Evolutionary conservation across 345 rosid species (phyloP).

Genomic region (Syzygium oleosum): DNA sequence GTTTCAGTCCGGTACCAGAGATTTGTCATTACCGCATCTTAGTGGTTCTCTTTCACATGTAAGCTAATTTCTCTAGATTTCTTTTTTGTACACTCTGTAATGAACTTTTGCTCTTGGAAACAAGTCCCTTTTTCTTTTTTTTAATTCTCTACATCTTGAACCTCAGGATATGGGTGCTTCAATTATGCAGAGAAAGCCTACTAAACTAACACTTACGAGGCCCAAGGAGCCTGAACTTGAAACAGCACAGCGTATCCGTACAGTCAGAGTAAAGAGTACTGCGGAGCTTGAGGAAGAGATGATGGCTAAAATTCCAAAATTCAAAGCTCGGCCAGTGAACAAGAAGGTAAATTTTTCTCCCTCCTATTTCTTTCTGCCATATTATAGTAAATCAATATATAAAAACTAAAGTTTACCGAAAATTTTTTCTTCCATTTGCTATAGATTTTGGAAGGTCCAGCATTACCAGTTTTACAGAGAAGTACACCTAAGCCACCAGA

Average conservation of each 20-base stretch:
- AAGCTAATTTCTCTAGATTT: background rate
- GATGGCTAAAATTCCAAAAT: conserved; percentile 94
- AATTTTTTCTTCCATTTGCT: background rate
- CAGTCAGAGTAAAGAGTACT: conserved; percentile 72
- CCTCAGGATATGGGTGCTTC: background rate
- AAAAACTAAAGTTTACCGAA: background rate
- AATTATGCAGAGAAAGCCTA: conserved; percentile 35
- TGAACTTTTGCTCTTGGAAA: background rate
- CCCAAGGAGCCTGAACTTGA: conserved; percentile 93
- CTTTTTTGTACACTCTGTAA: background rate
- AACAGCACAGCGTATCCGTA: conserved; percentile 81
- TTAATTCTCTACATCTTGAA: background rate
- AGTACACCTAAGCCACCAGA: conserved; percentile 72
- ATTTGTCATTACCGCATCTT: conserved; percentile 41
- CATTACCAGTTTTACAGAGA: conserved; percentile 51
- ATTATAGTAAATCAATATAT: background rate
- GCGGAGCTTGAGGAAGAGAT: conserved; percentile 97
- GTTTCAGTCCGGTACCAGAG: conserved; percentile 84
- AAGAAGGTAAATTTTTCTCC: conserved; percentile 52
- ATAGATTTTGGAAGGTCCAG: conserved; percentile 76
- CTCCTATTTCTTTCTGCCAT: background rate
- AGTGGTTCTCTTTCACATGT: conserved; percentile 34
- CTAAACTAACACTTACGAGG: conserved; percentile 67
- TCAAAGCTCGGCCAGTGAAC: conserved; percentile 95
- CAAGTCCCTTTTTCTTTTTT: background rate